Percentiles rank a stretch among this genome's conserved stretches.
These are phyloP conservation scores for Stylosanthes scabra DNA, from an alignment of 331 rosid species.

Conservation along the genomic window DNA sequence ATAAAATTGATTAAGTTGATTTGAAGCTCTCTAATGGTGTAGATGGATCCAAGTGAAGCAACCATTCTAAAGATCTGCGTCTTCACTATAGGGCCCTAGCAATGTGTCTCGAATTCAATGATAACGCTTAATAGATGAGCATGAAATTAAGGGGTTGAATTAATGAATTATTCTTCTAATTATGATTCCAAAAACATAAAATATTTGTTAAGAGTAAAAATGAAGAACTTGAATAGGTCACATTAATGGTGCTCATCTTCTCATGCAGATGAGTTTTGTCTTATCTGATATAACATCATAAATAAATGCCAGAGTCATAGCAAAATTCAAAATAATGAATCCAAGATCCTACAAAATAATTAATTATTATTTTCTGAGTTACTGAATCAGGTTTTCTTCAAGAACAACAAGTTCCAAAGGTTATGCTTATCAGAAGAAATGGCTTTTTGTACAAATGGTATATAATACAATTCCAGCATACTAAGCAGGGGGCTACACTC, in stretches of 20 bases:
- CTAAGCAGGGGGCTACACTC: slow-evolving; percentile 31
- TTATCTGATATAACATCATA: not conserved
- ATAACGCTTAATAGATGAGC: slow-evolving; percentile 49
- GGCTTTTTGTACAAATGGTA: slow-evolving; percentile 36
- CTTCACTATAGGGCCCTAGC: slow-evolving; percentile 14
- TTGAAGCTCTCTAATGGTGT: slow-evolving; percentile 14
- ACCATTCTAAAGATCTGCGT: slow-evolving; percentile 30
- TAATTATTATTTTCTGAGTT: not conserved
- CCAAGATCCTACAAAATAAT: too few relatives aligned
- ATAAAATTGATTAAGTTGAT: slow-evolving; percentile 18
- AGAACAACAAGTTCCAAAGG: slow-evolving; percentile 11
- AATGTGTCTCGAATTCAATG: slow-evolving; percentile 44
- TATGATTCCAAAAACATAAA: not conserved
- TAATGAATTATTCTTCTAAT: slow-evolving; percentile 8
- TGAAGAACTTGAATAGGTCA: not conserved
- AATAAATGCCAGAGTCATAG: too few relatives aligned
- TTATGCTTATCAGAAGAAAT: slow-evolving; percentile 18
- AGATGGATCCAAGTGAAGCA: slow-evolving; percentile 37
- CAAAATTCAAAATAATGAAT: too few relatives aligned
- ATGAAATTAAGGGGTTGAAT: slow-evolving; percentile 49
- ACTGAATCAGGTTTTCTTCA: not conserved
- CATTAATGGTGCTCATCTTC: not conserved
- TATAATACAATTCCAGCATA: slow-evolving; percentile 37
- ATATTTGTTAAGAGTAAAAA: not conserved
- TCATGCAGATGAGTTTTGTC: not conserved